phyloP scores from a whole-genome alignment of 139 green algal species.

The Tetraselmis striata region DNA sequence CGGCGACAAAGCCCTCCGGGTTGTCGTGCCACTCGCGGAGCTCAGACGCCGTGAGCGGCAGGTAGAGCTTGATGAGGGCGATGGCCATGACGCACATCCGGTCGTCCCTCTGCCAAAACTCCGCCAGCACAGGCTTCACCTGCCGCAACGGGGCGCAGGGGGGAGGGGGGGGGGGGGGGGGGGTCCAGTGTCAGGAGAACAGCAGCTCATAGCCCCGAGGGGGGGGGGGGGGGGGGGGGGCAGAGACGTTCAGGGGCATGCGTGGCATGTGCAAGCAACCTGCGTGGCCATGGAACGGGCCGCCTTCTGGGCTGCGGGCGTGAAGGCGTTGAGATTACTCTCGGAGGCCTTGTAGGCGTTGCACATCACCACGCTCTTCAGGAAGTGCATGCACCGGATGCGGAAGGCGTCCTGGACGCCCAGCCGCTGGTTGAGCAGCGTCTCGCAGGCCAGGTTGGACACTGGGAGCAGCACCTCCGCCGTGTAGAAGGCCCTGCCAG shows the following conservation, averaged over 20 bases:
- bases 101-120: slow-evolving; percentile 27
- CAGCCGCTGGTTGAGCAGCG: slow-evolving; percentile 27
- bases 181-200: too few species aligned
- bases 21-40: slow-evolving; percentile 57
- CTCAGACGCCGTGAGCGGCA: slow-evolving; percentile 53
- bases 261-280: too few species aligned
- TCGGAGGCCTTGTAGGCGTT: slow-evolving; percentile 30
- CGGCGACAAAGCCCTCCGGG: slow-evolving; percentile 67
- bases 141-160: neutral
- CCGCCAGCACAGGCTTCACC: slow-evolving; percentile 18
- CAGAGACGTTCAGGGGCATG: neutral
- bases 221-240: too few species aligned
- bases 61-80: slow-evolving; percentile 33
- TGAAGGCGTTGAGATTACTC: neutral
- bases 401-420: slow-evolving; percentile 24
- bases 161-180: too few species aligned
- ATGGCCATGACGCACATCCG: slow-evolving; percentile 29
- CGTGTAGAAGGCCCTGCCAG: slow-evolving; percentile 56
- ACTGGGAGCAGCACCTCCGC: slow-evolving; percentile 46
- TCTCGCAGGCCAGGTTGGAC: slow-evolving; percentile 50
- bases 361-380: slow-evolving; percentile 45
- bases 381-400: slow-evolving; percentile 48
- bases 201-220: neutral
- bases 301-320: neutral
- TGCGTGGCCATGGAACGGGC: neutral